A percentile compares a stretch with the other conserved stretches of the same genome.
phyloP scores from a whole-genome alignment of 331 rosid genomes.

The Rosa hybrid region DNA sequence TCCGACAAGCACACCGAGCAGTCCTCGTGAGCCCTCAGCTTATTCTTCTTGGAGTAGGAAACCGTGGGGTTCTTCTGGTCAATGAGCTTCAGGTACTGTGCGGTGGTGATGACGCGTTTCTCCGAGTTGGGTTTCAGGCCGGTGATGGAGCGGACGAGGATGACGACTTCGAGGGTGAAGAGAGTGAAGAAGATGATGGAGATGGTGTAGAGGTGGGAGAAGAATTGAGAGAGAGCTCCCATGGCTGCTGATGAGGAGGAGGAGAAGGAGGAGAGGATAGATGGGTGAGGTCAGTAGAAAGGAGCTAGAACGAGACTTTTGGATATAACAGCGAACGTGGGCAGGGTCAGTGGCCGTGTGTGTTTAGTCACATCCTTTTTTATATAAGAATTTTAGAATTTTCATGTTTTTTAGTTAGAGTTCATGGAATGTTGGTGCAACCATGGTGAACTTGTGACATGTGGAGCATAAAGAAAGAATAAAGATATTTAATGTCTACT shows the following conservation, averaged over 20 bases:
- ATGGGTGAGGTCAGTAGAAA: background rate
- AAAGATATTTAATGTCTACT: background rate
- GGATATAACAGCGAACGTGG: constrained; percentile 24
- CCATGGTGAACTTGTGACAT: background rate
- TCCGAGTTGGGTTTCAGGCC: constrained; percentile 47
- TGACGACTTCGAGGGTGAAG: constrained; percentile 50
- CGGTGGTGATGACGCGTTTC: constrained; percentile 46
- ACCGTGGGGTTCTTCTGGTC: constrained; percentile 72
- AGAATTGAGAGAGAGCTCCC: constrained; percentile 54
- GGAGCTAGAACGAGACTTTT: background rate
- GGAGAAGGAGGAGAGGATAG: background rate
- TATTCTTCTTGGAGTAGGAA: constrained; percentile 32
- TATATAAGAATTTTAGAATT: background rate
- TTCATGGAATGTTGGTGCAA: background rate
- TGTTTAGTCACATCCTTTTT: background rate
- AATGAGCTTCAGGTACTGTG: constrained; percentile 68
- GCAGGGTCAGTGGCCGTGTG: background rate
- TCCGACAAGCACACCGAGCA: constrained; percentile 84
- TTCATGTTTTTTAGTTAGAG: background rate
- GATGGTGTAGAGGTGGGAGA: constrained; percentile 59
- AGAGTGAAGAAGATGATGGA: constrained; percentile 54
- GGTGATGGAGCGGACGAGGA: constrained; percentile 38
- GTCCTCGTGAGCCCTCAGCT: constrained; percentile 30
- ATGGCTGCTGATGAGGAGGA: constrained; percentile 36
- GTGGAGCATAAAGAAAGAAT: background rate